Evolutionary conservation across 345 rosid genomes (phyloP), one percentile per base, ranked within the genome.

Genomic region (Luvunga scandens): DNA sequence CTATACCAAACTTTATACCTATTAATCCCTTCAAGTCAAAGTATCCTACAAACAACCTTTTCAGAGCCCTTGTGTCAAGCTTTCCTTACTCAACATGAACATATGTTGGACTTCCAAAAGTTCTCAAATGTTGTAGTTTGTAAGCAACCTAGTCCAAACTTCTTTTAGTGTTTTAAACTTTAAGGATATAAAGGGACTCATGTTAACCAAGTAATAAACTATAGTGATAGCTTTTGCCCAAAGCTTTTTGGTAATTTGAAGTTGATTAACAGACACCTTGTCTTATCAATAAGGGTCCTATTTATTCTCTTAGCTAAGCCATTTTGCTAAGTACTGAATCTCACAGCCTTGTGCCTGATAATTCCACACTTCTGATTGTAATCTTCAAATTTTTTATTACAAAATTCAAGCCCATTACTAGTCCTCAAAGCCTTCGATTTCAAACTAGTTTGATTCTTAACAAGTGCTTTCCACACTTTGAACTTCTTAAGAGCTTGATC

Each of bases 151-250:
- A 5, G 0, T 5, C 24, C 0, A 56, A 22, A 56, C 8, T 2
- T 56, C 1, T 21, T 56, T 9, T 4, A 0, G 9, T 56, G 9
- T 19, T 3, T 56, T 56, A 0, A 56, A 22, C 8, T 56, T 56
- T 1, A 56, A 6, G 1, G 24, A 0, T 21, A 9, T 0, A 22
- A 24, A 56, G 0, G 8, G 24, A 21, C 60, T 56, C 19, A 0
- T 56, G 2, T 56, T 56, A 0, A 56, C 24, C 1, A 56, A 4
- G 9, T 18, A 56, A 21, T 2, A 5, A 5, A 9, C 8, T 21
- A 24, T 6, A 2, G 0, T 6, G 0, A 1, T 2, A 56, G 8
- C 9, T 21, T 56, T 8, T 14, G 22, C 59, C 59, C 8, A 56
- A 56, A 22, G 4, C 21, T 4, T 9, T 2, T 56, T 56, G 24